These are phyloP conservation scores for Lachancea sp. DNA, from an alignment of 805 yeast genomes.

Conservation along the genomic window DNA sequence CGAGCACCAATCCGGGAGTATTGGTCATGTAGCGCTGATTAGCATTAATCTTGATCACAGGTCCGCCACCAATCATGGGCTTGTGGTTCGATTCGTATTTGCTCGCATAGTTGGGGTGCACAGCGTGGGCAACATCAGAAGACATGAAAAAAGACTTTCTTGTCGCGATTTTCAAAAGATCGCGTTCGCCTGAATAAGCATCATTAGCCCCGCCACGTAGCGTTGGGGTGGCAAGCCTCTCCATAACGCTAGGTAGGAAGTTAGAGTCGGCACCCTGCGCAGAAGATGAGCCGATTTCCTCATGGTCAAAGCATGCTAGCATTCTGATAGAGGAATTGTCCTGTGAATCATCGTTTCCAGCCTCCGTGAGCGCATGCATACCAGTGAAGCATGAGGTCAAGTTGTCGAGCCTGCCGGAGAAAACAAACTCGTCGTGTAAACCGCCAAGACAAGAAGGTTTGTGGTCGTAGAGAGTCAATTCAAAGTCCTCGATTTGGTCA, in stretches of 20 bases:
- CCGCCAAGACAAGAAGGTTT: constrained; percentile 85
- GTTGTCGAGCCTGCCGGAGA: constrained; percentile 87
- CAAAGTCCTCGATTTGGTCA: constrained; percentile 80
- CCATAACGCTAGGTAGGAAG: constrained; percentile 72
- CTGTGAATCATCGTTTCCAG: constrained; percentile 32
- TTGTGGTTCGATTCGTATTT: constrained; percentile 72
- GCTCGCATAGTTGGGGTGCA: constrained; percentile 83
- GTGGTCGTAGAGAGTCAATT: constrained; percentile 76
- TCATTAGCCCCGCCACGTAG: constrained; percentile 33
- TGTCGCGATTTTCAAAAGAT: constrained; percentile 48
- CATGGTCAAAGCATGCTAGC: constrained; percentile 88
- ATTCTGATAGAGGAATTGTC: constrained; percentile 57
- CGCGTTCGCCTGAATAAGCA: constrained; percentile 20
- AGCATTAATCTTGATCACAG: constrained; percentile 89
- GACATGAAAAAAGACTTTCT: constrained; percentile 82
- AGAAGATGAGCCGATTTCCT: constrained; percentile 87
- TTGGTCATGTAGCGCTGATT: constrained; percentile 94
- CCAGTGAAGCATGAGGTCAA: constrained; percentile 83
- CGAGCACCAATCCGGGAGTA: constrained; percentile 75
- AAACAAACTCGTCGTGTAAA: constrained; percentile 79
- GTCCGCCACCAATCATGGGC: constrained; percentile 82
- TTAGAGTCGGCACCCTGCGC: constrained; percentile 97
- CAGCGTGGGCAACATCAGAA: constrained; percentile 95
- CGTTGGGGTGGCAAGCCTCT: constrained; percentile 51
- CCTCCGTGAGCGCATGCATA: constrained; percentile 56